phyloP scores from a whole-genome alignment of 495 filamentous ascomycete genomes.

The Xylaria flabelliformis region DNA sequence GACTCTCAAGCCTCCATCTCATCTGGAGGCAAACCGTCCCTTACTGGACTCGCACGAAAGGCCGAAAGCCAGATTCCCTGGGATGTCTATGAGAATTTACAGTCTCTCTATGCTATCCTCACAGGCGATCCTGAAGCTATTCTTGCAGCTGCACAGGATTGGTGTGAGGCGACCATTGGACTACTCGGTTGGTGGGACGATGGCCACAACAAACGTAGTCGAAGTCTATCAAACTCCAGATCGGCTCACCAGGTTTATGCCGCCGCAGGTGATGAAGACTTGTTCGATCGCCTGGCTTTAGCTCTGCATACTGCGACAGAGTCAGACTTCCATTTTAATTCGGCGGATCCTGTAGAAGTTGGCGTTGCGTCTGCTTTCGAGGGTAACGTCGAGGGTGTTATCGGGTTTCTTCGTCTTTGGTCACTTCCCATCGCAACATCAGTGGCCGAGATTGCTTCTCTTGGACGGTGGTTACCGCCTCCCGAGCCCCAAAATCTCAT shows the following conservation, averaged over 20 bases:
- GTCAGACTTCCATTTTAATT: conserved; percentile 70
- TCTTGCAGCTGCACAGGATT: conserved; percentile 73
- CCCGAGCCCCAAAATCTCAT: conserved; percentile 53
- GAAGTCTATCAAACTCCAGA: conserved; percentile 47
- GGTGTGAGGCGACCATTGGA: conserved; percentile 83
- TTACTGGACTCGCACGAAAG: conserved; percentile 67
- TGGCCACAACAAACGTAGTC: conserved; percentile 60
- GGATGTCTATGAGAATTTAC: conserved; percentile 81
- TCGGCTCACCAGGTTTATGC: conserved; percentile 38
- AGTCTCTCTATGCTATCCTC: conserved; percentile 74
- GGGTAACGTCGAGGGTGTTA: conserved; percentile 72
- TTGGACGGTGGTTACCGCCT: conserved; percentile 75
- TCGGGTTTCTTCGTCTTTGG: conserved; percentile 77
- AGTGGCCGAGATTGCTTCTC: conserved; percentile 77
- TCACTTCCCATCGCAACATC: conserved; percentile 76
- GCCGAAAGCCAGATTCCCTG: conserved; percentile 85
- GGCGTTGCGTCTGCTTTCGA: conserved; percentile 80
- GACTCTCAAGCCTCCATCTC: conserved; percentile 46
- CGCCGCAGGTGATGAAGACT: conserved; percentile 40
- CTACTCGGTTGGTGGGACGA: conserved; percentile 91
- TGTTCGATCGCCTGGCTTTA: conserved; percentile 55
- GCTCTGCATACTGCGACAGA: conserved; percentile 55
- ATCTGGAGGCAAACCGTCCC: conserved; percentile 41
- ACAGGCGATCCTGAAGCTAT: conserved; percentile 74
- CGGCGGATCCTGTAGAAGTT: conserved; percentile 74